Conservation (phyloP, 2,329 filamentous ascomycete species). For the Helminthosporium solani region DNA sequence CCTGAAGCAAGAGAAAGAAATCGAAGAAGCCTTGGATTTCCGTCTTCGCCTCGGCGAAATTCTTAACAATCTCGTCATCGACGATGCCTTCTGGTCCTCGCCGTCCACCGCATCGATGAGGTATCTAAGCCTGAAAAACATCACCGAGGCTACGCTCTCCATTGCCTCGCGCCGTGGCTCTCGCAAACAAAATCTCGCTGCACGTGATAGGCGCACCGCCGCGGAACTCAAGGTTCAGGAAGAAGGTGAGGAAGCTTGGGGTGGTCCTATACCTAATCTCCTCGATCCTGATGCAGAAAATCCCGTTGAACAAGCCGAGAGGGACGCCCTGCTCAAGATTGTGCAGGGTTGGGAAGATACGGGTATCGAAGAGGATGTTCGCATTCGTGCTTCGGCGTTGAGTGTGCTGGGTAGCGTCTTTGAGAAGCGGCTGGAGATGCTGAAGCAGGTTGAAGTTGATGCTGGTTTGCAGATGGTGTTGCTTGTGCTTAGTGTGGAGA, state of each 20-base stretch:
- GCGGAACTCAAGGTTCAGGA: conserved; percentile 51
- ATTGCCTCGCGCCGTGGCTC: conserved; percentile 64
- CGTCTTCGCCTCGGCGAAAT: conserved; percentile 67
- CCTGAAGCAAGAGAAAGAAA: conserved; percentile 25
- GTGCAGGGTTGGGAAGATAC: conserved; percentile 68
- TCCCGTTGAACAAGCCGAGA: conserved; percentile 39
- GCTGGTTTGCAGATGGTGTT: conserved; percentile 64
- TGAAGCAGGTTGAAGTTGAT: conserved; percentile 41
- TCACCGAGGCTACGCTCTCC: conserved; percentile 61
- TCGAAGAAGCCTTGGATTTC: conserved; percentile 55
- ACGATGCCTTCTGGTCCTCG: conserved; percentile 20
- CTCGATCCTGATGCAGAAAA: conserved; percentile 32
- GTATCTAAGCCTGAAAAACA: conserved; percentile 23
- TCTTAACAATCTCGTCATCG: conserved; percentile 25
- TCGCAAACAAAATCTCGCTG: conserved; percentile 60
- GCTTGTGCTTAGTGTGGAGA: conserved; percentile 63
- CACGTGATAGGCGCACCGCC: conserved; percentile 56
- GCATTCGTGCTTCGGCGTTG: conserved; percentile 68
- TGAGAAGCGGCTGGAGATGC: conserved; percentile 54
- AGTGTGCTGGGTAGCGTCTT: conserved; percentile 63
- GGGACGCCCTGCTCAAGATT: conserved; percentile 57
- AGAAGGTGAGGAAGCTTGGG: conserved; percentile 57
- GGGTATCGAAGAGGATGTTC: conserved; percentile 65
- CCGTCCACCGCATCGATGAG: background rate
- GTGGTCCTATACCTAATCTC: conserved; percentile 49